These are phyloP conservation scores for Talaromyces atroroseus DNA, from an alignment of 2,329 filamentous ascomycete genomes.

Conservation along the genomic window DNA sequence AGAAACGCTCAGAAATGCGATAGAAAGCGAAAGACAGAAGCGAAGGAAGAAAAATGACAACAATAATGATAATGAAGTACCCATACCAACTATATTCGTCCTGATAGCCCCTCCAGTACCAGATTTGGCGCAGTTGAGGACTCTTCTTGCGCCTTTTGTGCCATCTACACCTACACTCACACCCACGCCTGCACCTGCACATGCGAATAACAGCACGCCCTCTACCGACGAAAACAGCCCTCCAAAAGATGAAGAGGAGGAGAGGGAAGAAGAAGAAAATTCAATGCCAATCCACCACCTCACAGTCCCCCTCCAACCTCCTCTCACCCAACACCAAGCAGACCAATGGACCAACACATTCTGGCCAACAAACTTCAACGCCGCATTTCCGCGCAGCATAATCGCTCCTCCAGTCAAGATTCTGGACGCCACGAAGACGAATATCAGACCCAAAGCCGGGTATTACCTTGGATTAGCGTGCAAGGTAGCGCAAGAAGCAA, in stretches of 20 bases:
- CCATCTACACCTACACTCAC: conserved; percentile 16
- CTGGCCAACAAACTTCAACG: conserved; percentile 43
- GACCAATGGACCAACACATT: conserved; percentile 35
- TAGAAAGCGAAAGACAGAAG: neutral
- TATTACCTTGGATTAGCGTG: conserved; percentile 37
- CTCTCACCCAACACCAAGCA: conserved; percentile 36
- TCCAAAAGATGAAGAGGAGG: neutral
- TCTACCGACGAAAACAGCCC: neutral
- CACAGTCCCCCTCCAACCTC: conserved; percentile 38
- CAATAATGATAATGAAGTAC: too few species aligned
- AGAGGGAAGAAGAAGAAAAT: neutral
- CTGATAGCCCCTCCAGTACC: conserved; percentile 39
- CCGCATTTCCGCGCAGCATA: conserved; percentile 38
- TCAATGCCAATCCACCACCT: conserved; percentile 26
- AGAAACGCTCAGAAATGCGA: conserved; percentile 18
- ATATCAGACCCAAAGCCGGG: conserved; percentile 33
- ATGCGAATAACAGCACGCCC: too few species aligned
- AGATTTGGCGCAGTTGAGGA: conserved; percentile 27
- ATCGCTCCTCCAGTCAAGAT: conserved; percentile 38
- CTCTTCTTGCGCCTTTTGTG: conserved; percentile 34
- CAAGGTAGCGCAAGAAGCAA: conserved; percentile 34
- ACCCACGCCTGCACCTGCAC: neutral
- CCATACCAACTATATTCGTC: conserved; percentile 34
- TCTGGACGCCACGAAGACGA: conserved; percentile 28
- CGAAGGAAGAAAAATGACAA: neutral